Evolutionary conservation across 495 filamentous ascomycete species (phyloP).

Genomic region (Aspergillus nanangensis): DNA sequence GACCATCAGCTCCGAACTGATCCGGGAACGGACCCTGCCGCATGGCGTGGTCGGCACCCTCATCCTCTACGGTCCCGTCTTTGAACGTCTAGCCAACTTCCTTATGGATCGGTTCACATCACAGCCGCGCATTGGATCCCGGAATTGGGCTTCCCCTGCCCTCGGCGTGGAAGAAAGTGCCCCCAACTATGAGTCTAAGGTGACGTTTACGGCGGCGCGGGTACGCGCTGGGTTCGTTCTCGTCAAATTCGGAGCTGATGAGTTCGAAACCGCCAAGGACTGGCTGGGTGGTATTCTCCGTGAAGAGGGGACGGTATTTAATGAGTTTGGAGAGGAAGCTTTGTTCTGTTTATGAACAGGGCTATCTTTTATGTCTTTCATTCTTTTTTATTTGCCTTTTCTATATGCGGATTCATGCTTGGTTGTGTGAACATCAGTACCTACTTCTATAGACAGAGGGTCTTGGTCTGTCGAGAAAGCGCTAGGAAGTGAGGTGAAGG

Average conservation of each 20-base stretch:
- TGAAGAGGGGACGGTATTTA: constrained; percentile 52
- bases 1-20: constrained; percentile 49
- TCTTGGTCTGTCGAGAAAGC: background rate
- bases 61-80: constrained; percentile 71
- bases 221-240: constrained; percentile 76
- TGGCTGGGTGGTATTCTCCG: constrained; percentile 57
- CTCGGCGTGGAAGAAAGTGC: constrained; percentile 26
- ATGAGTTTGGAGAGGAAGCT: constrained; percentile 59
- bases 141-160: constrained; percentile 59
- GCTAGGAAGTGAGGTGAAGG: background rate
- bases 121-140: constrained; percentile 78
- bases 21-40: constrained; percentile 39
- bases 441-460: background rate
- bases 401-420: background rate
- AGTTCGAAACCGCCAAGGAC: constrained; percentile 56
- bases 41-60: constrained; percentile 74
- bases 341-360: constrained; percentile 50
- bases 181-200: constrained; percentile 45
- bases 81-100: constrained; percentile 59
- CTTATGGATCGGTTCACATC: constrained; percentile 70
- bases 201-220: constrained; percentile 83
- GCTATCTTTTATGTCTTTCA: background rate
- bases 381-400: background rate
- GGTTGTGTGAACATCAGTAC: background rate
- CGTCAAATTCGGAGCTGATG: constrained; percentile 73